phyloP scores from a whole-genome alignment of 768 basidiomycete genomes.

The Epithele typhae region DNA sequence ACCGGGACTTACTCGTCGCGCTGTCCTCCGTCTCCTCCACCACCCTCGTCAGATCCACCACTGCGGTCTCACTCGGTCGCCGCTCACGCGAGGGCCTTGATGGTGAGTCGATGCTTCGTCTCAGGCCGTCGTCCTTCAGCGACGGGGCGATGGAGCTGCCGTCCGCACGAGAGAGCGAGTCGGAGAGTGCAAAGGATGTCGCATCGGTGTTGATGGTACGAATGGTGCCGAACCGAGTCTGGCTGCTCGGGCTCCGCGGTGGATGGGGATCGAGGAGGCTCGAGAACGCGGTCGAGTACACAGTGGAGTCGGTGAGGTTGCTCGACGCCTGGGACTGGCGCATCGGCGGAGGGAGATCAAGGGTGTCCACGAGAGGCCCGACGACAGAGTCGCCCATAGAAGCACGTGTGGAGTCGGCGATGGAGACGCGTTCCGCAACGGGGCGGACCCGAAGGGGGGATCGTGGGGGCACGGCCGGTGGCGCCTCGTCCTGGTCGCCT shows the following conservation, averaged over 20 bases:
- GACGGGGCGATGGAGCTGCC: constrained; percentile 54
- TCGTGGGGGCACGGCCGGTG: constrained; percentile 39
- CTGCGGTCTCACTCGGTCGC: constrained; percentile 57
- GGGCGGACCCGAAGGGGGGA: constrained; percentile 48
- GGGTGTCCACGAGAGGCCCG: constrained; percentile 30
- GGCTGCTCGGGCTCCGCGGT: constrained; percentile 35
- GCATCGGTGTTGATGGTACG: constrained; percentile 80
- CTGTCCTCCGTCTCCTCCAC: constrained; percentile 62
- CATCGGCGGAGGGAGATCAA: constrained; percentile 26
- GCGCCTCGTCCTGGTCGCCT: constrained; percentile 35
- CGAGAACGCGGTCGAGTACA: constrained; percentile 60
- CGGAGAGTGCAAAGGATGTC: constrained; percentile 53
- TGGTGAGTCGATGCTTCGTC: constrained; percentile 24
- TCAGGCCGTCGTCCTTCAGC: constrained; percentile 38
- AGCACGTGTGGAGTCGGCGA: constrained; percentile 26
- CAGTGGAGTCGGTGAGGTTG: constrained; percentile 49
- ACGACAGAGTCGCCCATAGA: constrained; percentile 35
- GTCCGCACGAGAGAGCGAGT: constrained; percentile 59
- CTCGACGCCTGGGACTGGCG: constrained; percentile 65
- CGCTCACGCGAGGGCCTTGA: constrained; percentile 43
- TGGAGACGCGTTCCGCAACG: constrained; percentile 20
- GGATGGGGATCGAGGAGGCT: constrained; percentile 28
- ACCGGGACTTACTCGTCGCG: constrained; percentile 24
- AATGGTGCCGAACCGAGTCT: constrained; percentile 68
- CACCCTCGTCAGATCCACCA: constrained; percentile 61